These are phyloP conservation scores for Psilocybe cyanescens DNA, from an alignment of 768 basidiomycete species.

Conservation along the genomic window DNA sequence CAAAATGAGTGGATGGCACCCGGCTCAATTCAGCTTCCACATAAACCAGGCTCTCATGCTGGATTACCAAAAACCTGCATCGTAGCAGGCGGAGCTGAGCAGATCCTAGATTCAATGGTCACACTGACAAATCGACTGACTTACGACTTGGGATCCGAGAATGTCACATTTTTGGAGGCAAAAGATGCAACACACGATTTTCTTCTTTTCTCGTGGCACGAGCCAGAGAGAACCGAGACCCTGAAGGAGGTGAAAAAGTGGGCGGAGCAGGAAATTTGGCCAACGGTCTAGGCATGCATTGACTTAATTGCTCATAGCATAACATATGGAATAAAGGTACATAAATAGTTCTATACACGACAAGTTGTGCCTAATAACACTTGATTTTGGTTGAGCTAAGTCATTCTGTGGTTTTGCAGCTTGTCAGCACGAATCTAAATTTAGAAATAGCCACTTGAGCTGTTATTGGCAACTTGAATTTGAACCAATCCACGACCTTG, in stretches of 20 bases:
- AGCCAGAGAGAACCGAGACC: background rate
- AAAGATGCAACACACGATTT: conserved; percentile 8
- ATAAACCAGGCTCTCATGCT: conserved; percentile 2
- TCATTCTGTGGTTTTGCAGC: no score
- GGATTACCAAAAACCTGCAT: conserved; percentile 4
- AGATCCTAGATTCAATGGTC: conserved; percentile 6
- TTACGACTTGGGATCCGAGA: background rate
- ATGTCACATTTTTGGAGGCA: background rate
- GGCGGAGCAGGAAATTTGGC: conserved; percentile 5
- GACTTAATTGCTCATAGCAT: no score
- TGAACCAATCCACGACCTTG: no score
- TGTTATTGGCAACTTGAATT: no score
- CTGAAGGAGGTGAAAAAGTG: background rate
- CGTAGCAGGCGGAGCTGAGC: conserved; percentile 7
- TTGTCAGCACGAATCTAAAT: no score
- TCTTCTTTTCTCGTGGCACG: background rate
- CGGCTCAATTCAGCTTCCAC: background rate
- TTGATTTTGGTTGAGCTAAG: no score
- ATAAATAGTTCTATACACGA: no score
- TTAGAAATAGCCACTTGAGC: no score
- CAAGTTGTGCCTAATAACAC: no score
- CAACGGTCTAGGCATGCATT: background rate
- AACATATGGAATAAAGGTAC: no score
- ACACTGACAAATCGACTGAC: background rate
- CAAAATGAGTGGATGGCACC: conserved; percentile 2